phyloP scores from a whole-genome alignment of 2,329 filamentous ascomycete genomes.

The Capronia coronata region DNA sequence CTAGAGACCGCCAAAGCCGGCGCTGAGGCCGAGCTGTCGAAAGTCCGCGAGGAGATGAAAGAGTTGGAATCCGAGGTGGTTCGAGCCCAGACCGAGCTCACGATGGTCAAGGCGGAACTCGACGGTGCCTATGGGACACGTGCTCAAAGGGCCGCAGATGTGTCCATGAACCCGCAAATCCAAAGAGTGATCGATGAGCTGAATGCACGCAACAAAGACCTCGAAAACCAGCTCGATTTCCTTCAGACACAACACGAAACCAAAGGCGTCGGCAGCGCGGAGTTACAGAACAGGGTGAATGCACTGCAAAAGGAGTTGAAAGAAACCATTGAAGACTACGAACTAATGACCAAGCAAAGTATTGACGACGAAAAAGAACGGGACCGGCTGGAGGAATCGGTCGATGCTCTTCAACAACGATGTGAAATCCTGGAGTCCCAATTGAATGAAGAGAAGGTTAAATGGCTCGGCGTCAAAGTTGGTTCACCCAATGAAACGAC shows the following conservation, averaged over 20 bases:
- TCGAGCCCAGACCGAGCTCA: conserved; percentile 67
- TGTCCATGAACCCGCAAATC: conserved; percentile 50
- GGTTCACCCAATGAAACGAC: conserved; percentile 48
- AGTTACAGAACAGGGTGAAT: conserved; percentile 44
- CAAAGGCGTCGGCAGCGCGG: conserved; percentile 29
- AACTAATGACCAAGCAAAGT: conserved; percentile 61
- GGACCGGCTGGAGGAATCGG: conserved; percentile 55
- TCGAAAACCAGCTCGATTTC: conserved; percentile 44
- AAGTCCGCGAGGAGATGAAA: conserved; percentile 45
- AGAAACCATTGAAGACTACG: conserved; percentile 63
- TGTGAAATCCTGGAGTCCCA: conserved; percentile 58
- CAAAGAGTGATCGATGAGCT: conserved; percentile 56
- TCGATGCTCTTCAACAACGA: conserved; percentile 59
- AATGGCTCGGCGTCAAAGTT: conserved; percentile 54
- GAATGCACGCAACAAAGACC: conserved; percentile 42
- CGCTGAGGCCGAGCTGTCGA: conserved; percentile 36
- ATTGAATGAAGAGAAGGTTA: conserved; percentile 61
- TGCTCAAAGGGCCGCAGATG: conserved; percentile 61
- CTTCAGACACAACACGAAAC: conserved; percentile 34
- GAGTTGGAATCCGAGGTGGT: conserved; percentile 58
- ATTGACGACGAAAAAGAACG: conserved; percentile 67
- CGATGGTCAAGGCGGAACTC: conserved; percentile 83
- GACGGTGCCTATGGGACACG: conserved; percentile 87
- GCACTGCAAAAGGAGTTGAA: conserved; percentile 59
- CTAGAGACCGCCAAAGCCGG: conserved; percentile 29